Evolutionary conservation across 192 early-diverging fungal genomes (phyloP).

Genomic region (Entophlyctis luteolus): DNA sequence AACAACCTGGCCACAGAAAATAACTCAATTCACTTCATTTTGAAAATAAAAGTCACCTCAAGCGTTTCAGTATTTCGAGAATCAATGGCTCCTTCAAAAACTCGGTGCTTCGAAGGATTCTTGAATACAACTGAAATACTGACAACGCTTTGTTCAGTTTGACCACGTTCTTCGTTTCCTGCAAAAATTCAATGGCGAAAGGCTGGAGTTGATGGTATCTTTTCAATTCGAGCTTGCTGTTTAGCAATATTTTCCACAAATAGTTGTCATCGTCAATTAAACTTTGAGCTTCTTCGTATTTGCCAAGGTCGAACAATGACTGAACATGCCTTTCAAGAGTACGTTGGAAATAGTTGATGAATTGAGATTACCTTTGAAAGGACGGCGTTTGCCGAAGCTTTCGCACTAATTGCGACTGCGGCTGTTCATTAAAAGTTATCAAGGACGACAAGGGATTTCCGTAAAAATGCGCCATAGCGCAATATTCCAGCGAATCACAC

Average conservation of each 20-base stretch:
- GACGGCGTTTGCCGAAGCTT: background rate
- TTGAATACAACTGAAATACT: slow-evolving; percentile 2
- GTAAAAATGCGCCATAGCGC: background rate
- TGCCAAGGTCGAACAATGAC: background rate
- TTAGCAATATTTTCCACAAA: background rate
- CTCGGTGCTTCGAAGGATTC: background rate
- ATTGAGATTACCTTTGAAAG: background rate
- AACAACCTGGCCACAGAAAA: background rate
- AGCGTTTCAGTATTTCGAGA: background rate
- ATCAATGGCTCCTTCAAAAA: slow-evolving; percentile 4
- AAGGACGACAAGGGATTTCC: background rate
- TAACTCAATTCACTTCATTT: too few species aligned
- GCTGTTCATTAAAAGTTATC: background rate
- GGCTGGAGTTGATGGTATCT: background rate
- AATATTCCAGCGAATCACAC: slow-evolving; percentile 6
- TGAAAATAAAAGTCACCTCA: slow-evolving; percentile 17
- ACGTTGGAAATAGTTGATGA: background rate
- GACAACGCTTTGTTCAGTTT: background rate
- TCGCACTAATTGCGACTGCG: background rate
- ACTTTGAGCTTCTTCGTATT: background rate
- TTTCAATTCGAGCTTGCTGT: background rate
- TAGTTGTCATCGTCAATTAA: background rate
- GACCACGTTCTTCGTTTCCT: background rate
- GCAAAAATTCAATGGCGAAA: background rate
- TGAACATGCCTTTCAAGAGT: slow-evolving; percentile 1